phyloP scores from a whole-genome alignment of 768 basidiomycete species.

The Rhizopogon roseolus region DNA sequence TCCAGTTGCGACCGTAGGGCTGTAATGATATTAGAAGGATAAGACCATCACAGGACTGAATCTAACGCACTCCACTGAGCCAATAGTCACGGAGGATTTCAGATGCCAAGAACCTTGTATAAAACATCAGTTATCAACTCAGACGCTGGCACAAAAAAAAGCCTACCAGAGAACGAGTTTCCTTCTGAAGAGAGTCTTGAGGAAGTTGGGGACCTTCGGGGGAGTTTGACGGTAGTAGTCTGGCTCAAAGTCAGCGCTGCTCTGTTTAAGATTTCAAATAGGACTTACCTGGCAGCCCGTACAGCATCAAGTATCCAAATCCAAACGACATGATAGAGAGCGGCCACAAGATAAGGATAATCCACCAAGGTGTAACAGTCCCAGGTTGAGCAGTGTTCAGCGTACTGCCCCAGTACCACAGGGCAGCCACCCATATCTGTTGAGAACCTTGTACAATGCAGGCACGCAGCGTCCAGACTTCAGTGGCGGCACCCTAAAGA shows the following conservation, averaged over 20 bases:
- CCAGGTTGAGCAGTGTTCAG: slow-evolving; percentile 52
- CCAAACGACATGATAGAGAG: slow-evolving; percentile 66
- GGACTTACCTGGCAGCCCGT: slow-evolving; percentile 75
- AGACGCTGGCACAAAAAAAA: background rate
- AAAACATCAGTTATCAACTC: background rate
- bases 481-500: slow-evolving; percentile 81
- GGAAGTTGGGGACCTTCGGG: slow-evolving; percentile 91
- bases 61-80: slow-evolving; percentile 70
- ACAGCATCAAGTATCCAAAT: slow-evolving; percentile 81
- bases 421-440: slow-evolving; percentile 91
- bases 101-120: slow-evolving; percentile 71
- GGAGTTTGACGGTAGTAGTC: slow-evolving; percentile 92
- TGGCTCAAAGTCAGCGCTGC: slow-evolving; percentile 20
- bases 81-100: slow-evolving; percentile 91
- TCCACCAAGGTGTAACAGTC: slow-evolving; percentile 77
- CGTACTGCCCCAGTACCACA: slow-evolving; percentile 94
- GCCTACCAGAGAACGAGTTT: slow-evolving; percentile 83
- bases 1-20: slow-evolving; percentile 94
- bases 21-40: slow-evolving; percentile 23
- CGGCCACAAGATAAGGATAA: slow-evolving; percentile 79
- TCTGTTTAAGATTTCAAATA: background rate
- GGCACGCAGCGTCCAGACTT: slow-evolving; percentile 89
- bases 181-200: slow-evolving; percentile 82
- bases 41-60: background rate
- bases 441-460: slow-evolving; percentile 94